Evolutionary conservation across 2,329 filamentous ascomycete species (phyloP).

Genomic region (Daldinia sp.): DNA sequence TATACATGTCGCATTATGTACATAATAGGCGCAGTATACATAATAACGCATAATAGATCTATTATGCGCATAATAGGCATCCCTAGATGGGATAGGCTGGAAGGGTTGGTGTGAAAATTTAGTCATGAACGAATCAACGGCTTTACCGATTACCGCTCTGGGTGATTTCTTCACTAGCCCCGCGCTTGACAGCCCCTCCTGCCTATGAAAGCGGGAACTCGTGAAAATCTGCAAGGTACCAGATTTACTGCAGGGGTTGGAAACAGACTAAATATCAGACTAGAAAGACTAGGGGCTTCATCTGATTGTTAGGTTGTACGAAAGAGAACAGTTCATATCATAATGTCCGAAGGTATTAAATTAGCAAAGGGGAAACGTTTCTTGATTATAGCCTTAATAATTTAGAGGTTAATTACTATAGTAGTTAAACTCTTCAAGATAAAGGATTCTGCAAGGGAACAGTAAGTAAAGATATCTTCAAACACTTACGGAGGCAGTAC

Average conservation of each 20-base stretch:
- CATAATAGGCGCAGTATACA: too few species aligned
- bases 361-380: background rate
- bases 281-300: conserved; percentile 36
- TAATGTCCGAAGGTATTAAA: background rate
- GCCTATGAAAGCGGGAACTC: conserved; percentile 22
- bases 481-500: background rate
- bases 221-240: conserved; percentile 44
- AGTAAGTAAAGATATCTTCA: conserved; percentile 11
- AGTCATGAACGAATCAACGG: conserved; percentile 33
- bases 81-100: too few species aligned
- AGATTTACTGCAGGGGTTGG: conserved; percentile 39
- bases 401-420: too few species aligned
- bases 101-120: background rate
- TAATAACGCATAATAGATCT: too few species aligned
- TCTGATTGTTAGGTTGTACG: conserved; percentile 26
- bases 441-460: background rate
- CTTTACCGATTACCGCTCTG: conserved; percentile 35
- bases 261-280: conserved; percentile 45
- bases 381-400: background rate
- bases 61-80: too few species aligned
- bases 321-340: background rate
- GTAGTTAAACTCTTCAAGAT: background rate
- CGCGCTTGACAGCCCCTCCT: conserved; percentile 34
- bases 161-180: conserved; percentile 37
- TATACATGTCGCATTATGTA: too few species aligned